Conservation (phyloP, 2,329 filamentous ascomycete genomes). For the Lizonia empirigonia region DNA sequence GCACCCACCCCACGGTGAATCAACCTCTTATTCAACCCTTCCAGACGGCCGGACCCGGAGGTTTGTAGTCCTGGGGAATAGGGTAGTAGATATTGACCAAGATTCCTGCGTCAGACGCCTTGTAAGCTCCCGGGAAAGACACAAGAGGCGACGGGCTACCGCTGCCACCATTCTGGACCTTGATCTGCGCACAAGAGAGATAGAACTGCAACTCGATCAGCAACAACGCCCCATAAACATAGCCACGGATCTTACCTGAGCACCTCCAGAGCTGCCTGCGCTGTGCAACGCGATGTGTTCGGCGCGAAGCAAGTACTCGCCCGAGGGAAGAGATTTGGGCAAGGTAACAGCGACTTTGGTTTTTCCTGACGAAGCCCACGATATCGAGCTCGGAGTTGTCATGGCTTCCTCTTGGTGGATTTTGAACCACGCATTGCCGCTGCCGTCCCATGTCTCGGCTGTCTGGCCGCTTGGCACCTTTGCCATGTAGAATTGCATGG, state of each 20-base stretch:
- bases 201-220: constrained; percentile 47
- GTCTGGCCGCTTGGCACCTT: constrained; percentile 43
- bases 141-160: constrained; percentile 45
- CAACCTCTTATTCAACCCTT: constrained; percentile 2
- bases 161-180: constrained; percentile 47
- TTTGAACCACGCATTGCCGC: constrained; percentile 47
- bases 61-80: constrained; percentile 9
- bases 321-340: constrained; percentile 48
- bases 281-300: constrained; percentile 56
- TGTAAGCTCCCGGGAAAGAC: constrained; percentile 49
- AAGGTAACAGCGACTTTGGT: constrained; percentile 44
- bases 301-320: constrained; percentile 54
- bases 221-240: neutral
- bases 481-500: constrained; percentile 48
- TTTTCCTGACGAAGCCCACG: constrained; percentile 1
- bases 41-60: constrained; percentile 16
- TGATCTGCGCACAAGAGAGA: constrained; percentile 53
- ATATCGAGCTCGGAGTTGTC: constrained; percentile 1
- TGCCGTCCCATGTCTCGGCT: constrained; percentile 40
- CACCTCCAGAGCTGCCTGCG: constrained; percentile 40
- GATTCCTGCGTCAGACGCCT: constrained; percentile 25
- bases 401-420: constrained; percentile 29
- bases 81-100: constrained; percentile 16
- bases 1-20: neutral
- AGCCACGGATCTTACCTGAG: constrained; percentile 29